Percentiles rank a stretch among this genome's conserved stretches.
phyloP scores from a whole-genome alignment of 1,139 yeast genomes.

The Zygosaccharomyces sapae region DNA sequence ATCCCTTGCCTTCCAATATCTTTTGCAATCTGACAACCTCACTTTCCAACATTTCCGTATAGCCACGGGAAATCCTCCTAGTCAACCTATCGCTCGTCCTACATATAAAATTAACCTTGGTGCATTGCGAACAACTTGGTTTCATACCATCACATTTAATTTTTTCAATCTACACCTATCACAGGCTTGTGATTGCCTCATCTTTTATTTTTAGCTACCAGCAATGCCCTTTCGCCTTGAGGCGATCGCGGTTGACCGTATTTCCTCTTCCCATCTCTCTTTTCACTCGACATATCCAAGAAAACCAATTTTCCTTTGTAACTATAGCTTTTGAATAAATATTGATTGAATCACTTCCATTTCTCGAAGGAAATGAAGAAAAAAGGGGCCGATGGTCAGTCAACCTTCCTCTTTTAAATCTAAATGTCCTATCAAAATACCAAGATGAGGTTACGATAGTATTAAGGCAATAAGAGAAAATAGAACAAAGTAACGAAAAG shows the following conservation, averaged over 20 bases:
- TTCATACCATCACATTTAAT: constrained; percentile 70
- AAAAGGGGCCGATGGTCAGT: too few species aligned
- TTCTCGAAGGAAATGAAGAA: too few species aligned
- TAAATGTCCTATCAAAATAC: too few species aligned
- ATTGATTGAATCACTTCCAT: too few species aligned
- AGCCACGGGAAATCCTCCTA: constrained; percentile 71
- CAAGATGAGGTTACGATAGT: too few species aligned
- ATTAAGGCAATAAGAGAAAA: too few species aligned
- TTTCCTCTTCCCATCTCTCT: constrained; percentile 19
- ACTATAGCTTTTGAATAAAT: too few species aligned
- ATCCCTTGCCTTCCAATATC: constrained; percentile 11
- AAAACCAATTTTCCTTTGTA: too few species aligned
- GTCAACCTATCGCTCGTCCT: constrained; percentile 68
- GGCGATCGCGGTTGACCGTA: constrained; percentile 19
- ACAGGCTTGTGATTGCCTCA: constrained; percentile 65
- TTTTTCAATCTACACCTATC: constrained; percentile 74
- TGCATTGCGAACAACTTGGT: constrained; percentile 64
- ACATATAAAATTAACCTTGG: constrained; percentile 60
- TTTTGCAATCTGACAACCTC: constrained; percentile 58
- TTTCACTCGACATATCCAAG: neutral
- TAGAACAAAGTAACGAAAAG: too few species aligned
- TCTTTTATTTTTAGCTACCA: constrained; percentile 31
- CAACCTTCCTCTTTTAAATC: too few species aligned
- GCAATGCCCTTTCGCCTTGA: constrained; percentile 12
- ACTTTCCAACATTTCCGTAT: constrained; percentile 67